Conservation (phyloP, 2,329 filamentous ascomycete genomes). For the Zymoseptoria passerinii region DNA sequence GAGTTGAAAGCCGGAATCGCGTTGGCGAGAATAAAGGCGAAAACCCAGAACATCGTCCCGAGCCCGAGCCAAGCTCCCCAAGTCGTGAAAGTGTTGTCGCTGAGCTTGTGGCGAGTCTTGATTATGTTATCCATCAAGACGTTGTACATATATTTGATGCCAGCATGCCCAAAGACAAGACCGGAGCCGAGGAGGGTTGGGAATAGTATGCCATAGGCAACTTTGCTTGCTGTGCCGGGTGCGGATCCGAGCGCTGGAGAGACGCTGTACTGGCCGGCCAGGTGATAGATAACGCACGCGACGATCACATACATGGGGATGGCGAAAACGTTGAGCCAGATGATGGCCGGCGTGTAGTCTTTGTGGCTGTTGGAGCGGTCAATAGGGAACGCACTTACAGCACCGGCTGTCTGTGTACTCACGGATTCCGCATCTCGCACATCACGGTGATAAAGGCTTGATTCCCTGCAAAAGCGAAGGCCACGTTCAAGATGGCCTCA, state of each 20-base stretch:
- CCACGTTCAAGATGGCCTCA: constrained; percentile 36
- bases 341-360: constrained; percentile 54
- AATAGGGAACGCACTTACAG: no score
- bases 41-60: constrained; percentile 46
- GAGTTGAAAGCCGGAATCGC: no score
- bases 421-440: constrained; percentile 36
- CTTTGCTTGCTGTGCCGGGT: constrained; percentile 46
- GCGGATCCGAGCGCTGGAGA: constrained; percentile 59
- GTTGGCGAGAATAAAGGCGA: no score
- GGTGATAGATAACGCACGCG: constrained; percentile 59
- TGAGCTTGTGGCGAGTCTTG: background rate
- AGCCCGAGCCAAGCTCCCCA: constrained; percentile 50
- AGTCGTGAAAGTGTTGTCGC: background rate
- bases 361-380: no score
- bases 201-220: constrained; percentile 59
- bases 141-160: constrained; percentile 55
- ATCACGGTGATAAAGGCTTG: constrained; percentile 59
- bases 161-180: constrained; percentile 40
- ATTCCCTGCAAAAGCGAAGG: constrained; percentile 58
- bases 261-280: constrained; percentile 49
- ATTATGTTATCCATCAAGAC: background rate
- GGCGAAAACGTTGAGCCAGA: constrained; percentile 51
- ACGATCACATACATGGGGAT: constrained; percentile 56
- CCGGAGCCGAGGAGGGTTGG: constrained; percentile 30
- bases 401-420: no score